Evolutionary conservation across 192 early-diverging fungal species (phyloP), one percentile per base, ranked within the genome.

Genomic region (Linnemannia exigua): DNA sequence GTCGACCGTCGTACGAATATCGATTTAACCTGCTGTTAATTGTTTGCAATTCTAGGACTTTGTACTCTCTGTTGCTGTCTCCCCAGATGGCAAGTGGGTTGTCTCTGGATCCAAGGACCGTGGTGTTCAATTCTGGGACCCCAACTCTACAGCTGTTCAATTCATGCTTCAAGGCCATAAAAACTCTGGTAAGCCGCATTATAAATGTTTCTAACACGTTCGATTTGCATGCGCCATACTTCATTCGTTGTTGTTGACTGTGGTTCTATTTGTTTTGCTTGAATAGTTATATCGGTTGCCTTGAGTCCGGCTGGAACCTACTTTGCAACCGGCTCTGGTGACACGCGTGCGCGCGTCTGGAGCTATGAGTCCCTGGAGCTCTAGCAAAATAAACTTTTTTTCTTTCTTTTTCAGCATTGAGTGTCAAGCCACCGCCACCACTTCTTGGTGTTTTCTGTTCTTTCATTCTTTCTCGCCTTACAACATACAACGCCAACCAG

Each of bases 301-400:
- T 83, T 98, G 78, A 95, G 93, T 77, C 94, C 95, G 6, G 91
- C 88, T 4, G 95, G 96, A 31, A 94, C 94, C 44, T 88, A 97
- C 70, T 98, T 99, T 92, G 98, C 98, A 8, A 99, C 98, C 22
- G 98, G 97, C 20, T 96, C 96, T 48, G 98, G 98, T 67, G 98
- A 99, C 92, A 95, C 92, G 77, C 91, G 94, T 69, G 97, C 96
- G 25, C 91, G 97, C 74, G 94, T 99, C 67, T 99, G 98, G 98
- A 93, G 95, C 16, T 96, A 96, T 75, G 92, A 93, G 66, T 67
- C 77, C 14, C 67, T 46, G 19, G 84, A 86, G 52, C 66, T 44
- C 19, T 69, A 71, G 58, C n/a, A 20, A 66, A 44, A 35, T 20
- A 66, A 35, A 22, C 8, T 66, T 66, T 16, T 44, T 17, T 47